phyloP scores from a whole-genome alignment of 495 filamentous ascomycete genomes.

The Talaromyces nanjingensis region DNA sequence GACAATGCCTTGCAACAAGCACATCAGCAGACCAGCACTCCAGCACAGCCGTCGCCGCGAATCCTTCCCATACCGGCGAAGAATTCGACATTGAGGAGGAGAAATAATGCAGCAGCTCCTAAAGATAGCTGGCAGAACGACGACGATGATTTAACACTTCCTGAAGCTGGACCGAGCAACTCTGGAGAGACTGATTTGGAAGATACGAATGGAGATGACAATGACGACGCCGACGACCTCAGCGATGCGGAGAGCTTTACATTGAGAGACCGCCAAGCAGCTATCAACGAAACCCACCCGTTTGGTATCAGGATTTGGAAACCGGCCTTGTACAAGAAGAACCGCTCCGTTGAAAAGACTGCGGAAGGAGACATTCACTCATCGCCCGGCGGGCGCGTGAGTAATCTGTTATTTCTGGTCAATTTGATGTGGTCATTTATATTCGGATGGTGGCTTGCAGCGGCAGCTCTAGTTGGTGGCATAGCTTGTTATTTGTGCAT shows the following conservation, averaged over 20 bases:
- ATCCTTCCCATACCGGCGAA: conserved; percentile 34
- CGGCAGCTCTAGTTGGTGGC: conserved; percentile 66
- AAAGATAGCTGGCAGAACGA: conserved; percentile 50
- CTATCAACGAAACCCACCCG: conserved; percentile 97
- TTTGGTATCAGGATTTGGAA: conserved; percentile 99
- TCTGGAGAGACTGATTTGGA: conserved; percentile 16
- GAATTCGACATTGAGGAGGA: conserved; percentile 66
- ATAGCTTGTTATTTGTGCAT: conserved; percentile 72
- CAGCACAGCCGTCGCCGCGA: conserved; percentile 29
- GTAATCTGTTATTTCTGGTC: conserved; percentile 71
- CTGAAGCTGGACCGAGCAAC: conserved; percentile 19
- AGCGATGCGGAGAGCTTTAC: conserved; percentile 78
- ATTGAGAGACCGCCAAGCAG: conserved; percentile 87
- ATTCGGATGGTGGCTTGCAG: conserved; percentile 96
- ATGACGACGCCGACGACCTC: conserved; percentile 52
- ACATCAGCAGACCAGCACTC: conserved; percentile 12
- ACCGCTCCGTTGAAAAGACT: conserved; percentile 88
- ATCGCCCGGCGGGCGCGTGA: conserved; percentile 82
- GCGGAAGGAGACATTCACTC: conserved; percentile 98
- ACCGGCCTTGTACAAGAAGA: conserved; percentile 96
- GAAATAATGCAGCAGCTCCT: conserved; percentile 50
- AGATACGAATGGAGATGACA: conserved; percentile 35
- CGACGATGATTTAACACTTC: conserved; percentile 33
- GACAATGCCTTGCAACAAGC: conserved; percentile 32
- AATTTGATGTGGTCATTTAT: conserved; percentile 86